Conservation (phyloP, 352 stramenopile species). For the Phytopythium boreale region DNA sequence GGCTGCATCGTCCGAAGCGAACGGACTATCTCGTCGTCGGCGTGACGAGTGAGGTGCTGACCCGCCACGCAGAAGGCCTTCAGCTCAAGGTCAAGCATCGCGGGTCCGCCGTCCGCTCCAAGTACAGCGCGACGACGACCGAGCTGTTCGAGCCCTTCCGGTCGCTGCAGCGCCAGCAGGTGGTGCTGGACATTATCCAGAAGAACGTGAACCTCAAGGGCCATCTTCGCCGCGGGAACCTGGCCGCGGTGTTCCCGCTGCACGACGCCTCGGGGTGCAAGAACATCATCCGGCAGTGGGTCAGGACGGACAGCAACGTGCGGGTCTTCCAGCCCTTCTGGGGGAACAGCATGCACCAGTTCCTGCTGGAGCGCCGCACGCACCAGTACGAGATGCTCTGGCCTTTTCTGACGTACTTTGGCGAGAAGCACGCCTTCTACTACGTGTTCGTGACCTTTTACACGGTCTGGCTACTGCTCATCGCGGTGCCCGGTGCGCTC, state of each 20-base stretch:
- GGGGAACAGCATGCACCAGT: slow-evolving; percentile 46
- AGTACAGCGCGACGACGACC: slow-evolving; percentile 36
- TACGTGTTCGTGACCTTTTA: slow-evolving; percentile 78
- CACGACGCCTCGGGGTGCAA: slow-evolving; percentile 58
- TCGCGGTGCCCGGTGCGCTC: slow-evolving; percentile 41
- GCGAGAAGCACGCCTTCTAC: slow-evolving; percentile 80
- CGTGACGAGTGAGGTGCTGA: slow-evolving; percentile 49
- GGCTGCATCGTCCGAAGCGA: background rate
- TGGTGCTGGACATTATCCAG: slow-evolving; percentile 71
- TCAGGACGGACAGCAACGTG: slow-evolving; percentile 24
- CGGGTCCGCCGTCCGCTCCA: slow-evolving; percentile 51
- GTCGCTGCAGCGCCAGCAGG: slow-evolving; percentile 72
- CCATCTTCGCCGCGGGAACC: slow-evolving; percentile 48
- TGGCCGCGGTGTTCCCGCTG: slow-evolving; percentile 62
- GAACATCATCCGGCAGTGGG: slow-evolving; percentile 67
- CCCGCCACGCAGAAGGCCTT: slow-evolving; percentile 53
- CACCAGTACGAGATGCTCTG: slow-evolving; percentile 81
- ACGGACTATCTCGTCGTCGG: slow-evolving; percentile 61
- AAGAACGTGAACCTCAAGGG: slow-evolving; percentile 67
- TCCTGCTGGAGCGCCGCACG: slow-evolving; percentile 51
- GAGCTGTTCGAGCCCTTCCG: slow-evolving; percentile 67
- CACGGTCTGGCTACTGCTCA: slow-evolving; percentile 61
- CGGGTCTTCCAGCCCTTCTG: slow-evolving; percentile 59
- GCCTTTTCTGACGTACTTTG: slow-evolving; percentile 78
- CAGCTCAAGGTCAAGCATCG: slow-evolving; percentile 77